A percentile compares a stretch with the other conserved stretches of the same genome.
phyloP scores from a whole-genome alignment of 257 asterid species.

The Vinca minor region DNA sequence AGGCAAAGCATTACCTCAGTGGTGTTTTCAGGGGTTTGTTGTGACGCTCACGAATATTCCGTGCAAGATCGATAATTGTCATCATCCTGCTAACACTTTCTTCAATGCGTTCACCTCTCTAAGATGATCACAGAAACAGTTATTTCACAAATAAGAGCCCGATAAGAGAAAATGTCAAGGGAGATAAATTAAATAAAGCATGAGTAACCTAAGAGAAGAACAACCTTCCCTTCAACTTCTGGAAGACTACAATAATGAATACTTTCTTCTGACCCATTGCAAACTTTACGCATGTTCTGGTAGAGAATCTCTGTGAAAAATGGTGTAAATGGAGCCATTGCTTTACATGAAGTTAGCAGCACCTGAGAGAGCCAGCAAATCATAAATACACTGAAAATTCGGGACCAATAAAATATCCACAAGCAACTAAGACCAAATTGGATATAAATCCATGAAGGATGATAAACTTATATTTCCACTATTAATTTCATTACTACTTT shows the following conservation, averaged over 20 bases:
- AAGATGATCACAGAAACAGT: constrained; percentile 1
- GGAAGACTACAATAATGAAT: constrained; percentile 89
- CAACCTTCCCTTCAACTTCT: constrained; percentile 65
- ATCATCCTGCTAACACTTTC: constrained; percentile 85
- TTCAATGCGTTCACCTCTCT: constrained; percentile 82
- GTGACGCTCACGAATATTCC: constrained; percentile 91
- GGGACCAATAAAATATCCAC: not conserved
- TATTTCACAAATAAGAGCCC: not conserved
- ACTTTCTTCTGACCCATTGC: constrained; percentile 66
- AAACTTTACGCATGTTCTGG: constrained; percentile 71
- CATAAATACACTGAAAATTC: constrained; percentile 1
- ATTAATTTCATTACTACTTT: no score
- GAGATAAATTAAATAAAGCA: not conserved
- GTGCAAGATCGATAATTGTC: constrained; percentile 76
- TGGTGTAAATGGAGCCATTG: constrained; percentile 98
- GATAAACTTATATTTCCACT: no score
- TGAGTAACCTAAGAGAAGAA: constrained; percentile 2
- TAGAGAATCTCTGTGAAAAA: constrained; percentile 91
- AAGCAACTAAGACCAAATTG: not conserved
- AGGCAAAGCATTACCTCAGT: constrained; percentile 27
- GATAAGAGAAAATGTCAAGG: not conserved
- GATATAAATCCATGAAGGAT: not conserved
- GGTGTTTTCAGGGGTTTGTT: constrained; percentile 90
- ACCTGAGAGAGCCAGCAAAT: constrained; percentile 22
- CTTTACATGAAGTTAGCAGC: constrained; percentile 83